phyloP scores from a whole-genome alignment of 208 protist genomes.

The Trypanosoma caninum region DNA sequence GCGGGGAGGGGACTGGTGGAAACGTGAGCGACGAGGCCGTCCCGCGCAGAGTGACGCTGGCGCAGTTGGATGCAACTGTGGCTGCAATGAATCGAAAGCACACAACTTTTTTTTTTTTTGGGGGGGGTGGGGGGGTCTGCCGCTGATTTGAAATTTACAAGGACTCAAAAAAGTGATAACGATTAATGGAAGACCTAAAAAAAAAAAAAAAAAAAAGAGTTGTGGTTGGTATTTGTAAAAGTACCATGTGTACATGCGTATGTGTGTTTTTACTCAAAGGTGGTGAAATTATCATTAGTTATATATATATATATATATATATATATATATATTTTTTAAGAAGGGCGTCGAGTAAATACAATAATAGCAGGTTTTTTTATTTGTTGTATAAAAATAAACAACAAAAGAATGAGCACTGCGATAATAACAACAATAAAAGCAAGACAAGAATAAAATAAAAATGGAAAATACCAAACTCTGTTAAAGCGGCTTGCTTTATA shows the following conservation, averaged over 20 bases:
- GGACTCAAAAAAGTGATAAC: not conserved
- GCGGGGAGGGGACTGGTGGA: conserved; percentile 9
- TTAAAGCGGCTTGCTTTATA: no score
- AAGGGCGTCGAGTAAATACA: no score
- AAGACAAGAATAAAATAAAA: no score
- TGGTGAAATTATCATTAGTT: no score
- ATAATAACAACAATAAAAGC: no score
- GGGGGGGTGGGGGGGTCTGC: not conserved
- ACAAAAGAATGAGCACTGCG: no score
- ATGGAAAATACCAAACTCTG: no score
- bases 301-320: no score
- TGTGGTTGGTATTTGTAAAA: not conserved
- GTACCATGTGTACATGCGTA: not conserved
- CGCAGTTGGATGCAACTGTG: conserved; percentile 38
- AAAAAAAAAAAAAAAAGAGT: not conserved
- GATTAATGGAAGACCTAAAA: not conserved
- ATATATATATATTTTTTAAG: no score
- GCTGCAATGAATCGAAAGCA: conserved; percentile 33
- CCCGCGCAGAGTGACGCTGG: conserved; percentile 41
- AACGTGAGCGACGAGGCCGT: conserved; percentile 2
- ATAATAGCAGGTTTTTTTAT: no score
- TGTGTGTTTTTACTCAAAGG: no score
- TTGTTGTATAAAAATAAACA: no score
- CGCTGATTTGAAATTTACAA: not conserved
- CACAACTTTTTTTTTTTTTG: conserved; percentile 15